Conservation (phyloP, 139 green algal genomes). For the Chlamydomonas applanata region DNA sequence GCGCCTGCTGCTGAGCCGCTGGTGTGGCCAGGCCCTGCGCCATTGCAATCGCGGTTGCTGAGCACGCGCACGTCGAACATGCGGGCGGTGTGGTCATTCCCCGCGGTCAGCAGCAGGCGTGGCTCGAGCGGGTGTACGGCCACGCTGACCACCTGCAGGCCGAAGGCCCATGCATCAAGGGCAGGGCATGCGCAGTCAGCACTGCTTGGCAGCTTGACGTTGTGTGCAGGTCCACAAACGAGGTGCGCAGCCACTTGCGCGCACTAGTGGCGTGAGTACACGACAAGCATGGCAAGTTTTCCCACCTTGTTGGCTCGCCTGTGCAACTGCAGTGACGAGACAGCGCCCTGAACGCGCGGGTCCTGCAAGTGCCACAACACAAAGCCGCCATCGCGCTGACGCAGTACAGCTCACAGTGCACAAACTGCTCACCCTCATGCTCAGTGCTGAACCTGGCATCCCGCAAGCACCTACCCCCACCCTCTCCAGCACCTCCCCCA, state of each 20-base stretch:
- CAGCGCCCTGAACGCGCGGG: conserved; percentile 1
- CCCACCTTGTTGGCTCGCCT: conserved; percentile 29
- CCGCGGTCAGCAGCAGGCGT: conserved; percentile 60
- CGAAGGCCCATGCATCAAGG: too few relatives aligned
- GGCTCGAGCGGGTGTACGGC: conserved; percentile 64
- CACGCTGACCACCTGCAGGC: conserved; percentile 40
- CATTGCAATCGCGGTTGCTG: background rate
- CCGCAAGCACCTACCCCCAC: too few relatives aligned
- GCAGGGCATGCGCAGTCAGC: conserved; percentile 30
- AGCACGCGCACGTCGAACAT: conserved; percentile 72
- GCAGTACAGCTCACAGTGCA: too few relatives aligned
- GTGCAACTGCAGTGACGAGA: conserved; percentile 26
- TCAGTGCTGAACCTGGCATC: too few relatives aligned
- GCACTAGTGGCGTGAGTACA: too few relatives aligned
- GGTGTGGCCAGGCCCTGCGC: background rate
- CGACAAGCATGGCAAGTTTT: too few relatives aligned
- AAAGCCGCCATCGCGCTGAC: too few relatives aligned
- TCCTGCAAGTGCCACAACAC: conserved; percentile 31
- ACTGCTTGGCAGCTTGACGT: conserved; percentile 31
- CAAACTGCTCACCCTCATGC: too few relatives aligned
- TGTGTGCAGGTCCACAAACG: too few relatives aligned
- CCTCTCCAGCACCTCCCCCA: too few relatives aligned
- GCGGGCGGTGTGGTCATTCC: conserved; percentile 76
- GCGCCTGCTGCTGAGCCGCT: background rate
- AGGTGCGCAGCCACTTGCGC: too few relatives aligned